phyloP scores from a whole-genome alignment of 1,284 basidiomycete species.

The Hymenochaete sp. region DNA sequence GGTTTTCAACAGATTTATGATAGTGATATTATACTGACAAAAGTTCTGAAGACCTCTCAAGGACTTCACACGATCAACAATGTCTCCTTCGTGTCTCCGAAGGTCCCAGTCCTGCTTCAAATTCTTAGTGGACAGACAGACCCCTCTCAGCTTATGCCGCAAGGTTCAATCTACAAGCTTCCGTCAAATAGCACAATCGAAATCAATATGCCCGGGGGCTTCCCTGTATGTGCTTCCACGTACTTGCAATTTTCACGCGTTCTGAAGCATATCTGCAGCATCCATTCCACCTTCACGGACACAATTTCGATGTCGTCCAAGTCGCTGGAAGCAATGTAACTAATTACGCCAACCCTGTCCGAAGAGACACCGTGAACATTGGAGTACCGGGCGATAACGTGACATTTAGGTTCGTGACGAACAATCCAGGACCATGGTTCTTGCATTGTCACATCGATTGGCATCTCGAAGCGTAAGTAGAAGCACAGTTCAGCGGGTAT shows the following conservation, averaged over 20 bases:
- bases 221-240: conserved; percentile 17
- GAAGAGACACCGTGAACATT: conserved; percentile 29
- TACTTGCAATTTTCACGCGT: neutral
- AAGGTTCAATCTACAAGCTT: conserved; percentile 21
- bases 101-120: conserved; percentile 26
- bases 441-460: conserved; percentile 33
- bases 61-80: conserved; percentile 18
- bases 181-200: conserved; percentile 22
- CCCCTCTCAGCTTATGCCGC: conserved; percentile 20
- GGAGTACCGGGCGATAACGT: conserved; percentile 23
- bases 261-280: conserved; percentile 18
- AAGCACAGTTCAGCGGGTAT: neutral
- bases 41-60: neutral
- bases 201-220: conserved; percentile 21
- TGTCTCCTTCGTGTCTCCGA: conserved; percentile 22
- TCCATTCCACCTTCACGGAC: conserved; percentile 29
- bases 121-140: conserved; percentile 23
- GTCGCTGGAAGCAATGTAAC: conserved; percentile 22
- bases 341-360: conserved; percentile 26
- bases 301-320: conserved; percentile 27
- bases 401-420: conserved; percentile 31
- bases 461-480: conserved; percentile 20
- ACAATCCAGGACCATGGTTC: conserved; percentile 37
- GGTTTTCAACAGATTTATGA: neutral
- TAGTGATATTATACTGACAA: neutral